phyloP scores from a whole-genome alignment of 176 grass and related monocot species.

The Stipa capillata region DNA sequence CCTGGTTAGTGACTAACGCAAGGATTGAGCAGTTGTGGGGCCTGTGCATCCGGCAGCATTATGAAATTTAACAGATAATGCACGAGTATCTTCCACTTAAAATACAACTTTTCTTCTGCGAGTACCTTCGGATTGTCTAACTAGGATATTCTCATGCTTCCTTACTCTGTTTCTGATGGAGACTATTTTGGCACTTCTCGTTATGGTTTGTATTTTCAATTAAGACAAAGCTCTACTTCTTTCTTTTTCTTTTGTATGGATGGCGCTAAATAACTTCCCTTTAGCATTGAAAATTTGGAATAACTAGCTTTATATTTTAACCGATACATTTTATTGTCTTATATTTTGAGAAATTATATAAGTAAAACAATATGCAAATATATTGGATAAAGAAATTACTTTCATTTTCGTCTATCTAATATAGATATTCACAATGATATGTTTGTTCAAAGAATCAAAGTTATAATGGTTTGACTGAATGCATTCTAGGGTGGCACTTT shows the following conservation, averaged over 20 bases:
- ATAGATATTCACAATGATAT: not conserved
- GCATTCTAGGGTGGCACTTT: not conserved
- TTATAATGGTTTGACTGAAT: not conserved
- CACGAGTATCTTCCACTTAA: not conserved
- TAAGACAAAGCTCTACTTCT: not conserved
- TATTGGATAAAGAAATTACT: not conserved
- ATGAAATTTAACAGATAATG: not conserved
- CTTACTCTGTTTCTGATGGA: not conserved
- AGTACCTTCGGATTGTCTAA: not conserved
- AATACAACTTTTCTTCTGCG: not conserved
- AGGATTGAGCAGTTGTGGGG: not conserved
- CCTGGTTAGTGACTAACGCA: not conserved
- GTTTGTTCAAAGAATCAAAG: not conserved
- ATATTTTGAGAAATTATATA: not conserved
- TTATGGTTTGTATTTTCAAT: not conserved
- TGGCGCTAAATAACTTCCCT: not conserved
- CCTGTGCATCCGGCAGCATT: slow-evolving; percentile 4
- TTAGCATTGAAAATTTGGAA: no score
- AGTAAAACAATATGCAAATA: not conserved
- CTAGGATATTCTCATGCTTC: not conserved
- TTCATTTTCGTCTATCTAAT: not conserved
- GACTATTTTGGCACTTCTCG: not conserved
- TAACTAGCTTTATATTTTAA: not conserved
- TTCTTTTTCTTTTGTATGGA: not conserved
- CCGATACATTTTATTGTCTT: not conserved